Percentiles rank a stretch among this genome's conserved stretches.
Evolutionary conservation across 768 basidiomycete species (phyloP).

Genomic region (Postia placenta): DNA sequence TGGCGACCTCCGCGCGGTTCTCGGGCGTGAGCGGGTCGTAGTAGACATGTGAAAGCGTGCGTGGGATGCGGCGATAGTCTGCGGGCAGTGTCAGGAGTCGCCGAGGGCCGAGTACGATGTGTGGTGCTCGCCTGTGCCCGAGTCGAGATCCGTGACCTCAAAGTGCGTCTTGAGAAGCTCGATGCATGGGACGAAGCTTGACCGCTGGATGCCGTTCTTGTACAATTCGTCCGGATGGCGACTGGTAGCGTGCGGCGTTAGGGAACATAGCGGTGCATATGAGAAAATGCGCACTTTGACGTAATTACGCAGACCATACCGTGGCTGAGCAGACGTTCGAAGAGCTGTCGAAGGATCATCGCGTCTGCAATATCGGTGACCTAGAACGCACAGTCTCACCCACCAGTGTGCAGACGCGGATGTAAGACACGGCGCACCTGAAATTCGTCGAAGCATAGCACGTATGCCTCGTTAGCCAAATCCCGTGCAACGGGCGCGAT

Average conservation of each 20-base stretch:
- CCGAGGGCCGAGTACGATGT: not conserved
- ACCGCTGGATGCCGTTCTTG: slow-evolving; percentile 96
- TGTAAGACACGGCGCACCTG: slow-evolving; percentile 50
- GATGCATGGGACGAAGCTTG: slow-evolving; percentile 92
- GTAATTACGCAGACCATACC: slow-evolving; percentile 96
- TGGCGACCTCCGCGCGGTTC: slow-evolving; percentile 65
- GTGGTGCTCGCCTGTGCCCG: slow-evolving; percentile 70
- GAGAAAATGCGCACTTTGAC: slow-evolving; percentile 71
- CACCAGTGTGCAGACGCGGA: not conserved
- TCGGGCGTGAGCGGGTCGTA: slow-evolving; percentile 71
- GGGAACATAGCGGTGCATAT: not conserved
- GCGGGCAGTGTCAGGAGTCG: slow-evolving; percentile 10
- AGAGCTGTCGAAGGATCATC: slow-evolving; percentile 89
- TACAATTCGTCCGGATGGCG: slow-evolving; percentile 97
- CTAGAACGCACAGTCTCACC: slow-evolving; percentile 32
- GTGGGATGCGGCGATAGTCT: slow-evolving; percentile 95
- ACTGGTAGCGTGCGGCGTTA: slow-evolving; percentile 40
- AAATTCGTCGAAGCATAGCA: slow-evolving; percentile 97
- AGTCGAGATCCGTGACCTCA: slow-evolving; percentile 87
- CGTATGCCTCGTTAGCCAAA: slow-evolving; percentile 73
- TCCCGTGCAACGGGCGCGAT: slow-evolving; percentile 85
- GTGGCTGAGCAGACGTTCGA: slow-evolving; percentile 80
- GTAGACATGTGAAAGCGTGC: slow-evolving; percentile 91
- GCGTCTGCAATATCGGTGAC: slow-evolving; percentile 98
- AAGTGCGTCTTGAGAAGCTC: slow-evolving; percentile 86